These are phyloP conservation scores for Silybum marianum DNA, from an alignment of 129 eudicot species.

Conservation along the genomic window DNA sequence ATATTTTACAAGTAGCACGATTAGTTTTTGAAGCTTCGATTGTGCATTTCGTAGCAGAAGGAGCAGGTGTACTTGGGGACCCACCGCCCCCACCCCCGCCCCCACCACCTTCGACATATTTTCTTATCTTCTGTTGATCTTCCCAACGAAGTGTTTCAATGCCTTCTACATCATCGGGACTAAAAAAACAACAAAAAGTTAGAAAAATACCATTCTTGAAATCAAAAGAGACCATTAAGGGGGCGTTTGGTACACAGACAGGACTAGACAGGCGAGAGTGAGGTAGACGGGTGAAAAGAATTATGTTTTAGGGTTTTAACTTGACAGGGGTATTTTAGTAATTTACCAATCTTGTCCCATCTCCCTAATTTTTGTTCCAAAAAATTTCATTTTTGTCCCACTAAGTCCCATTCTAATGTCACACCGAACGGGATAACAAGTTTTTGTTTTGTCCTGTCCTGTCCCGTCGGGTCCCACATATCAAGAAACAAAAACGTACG, in stretches of 20 bases:
- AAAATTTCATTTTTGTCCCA: background rate
- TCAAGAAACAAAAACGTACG: slow-evolving; percentile 45
- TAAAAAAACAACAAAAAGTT: slow-evolving; percentile 26
- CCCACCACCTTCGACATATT: slow-evolving; percentile 64
- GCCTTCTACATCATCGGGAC: slow-evolving; percentile 87
- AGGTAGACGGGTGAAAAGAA: background rate
- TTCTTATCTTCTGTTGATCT: slow-evolving; percentile 82
- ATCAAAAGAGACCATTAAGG: background rate
- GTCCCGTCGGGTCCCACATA: background rate
- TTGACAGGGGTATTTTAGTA: background rate
- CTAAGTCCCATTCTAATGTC: background rate
- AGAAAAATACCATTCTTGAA: background rate
- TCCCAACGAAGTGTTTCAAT: slow-evolving; percentile 95
- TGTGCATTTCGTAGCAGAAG: slow-evolving; percentile 43
- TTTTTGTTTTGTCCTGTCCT: background rate
- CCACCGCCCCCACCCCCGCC: background rate
- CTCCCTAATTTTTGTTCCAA: background rate
- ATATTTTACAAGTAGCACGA: slow-evolving; percentile 80
- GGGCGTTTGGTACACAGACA: background rate
- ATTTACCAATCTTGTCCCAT: background rate
- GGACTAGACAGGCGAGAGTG: background rate
- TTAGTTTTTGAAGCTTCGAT: slow-evolving; percentile 71
- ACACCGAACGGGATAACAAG: background rate
- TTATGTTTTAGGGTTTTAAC: background rate
- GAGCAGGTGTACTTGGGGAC: slow-evolving; percentile 27